These are phyloP conservation scores for Crotalaria pallida DNA, from an alignment of 306 rosid genomes.

Conservation along the genomic window DNA sequence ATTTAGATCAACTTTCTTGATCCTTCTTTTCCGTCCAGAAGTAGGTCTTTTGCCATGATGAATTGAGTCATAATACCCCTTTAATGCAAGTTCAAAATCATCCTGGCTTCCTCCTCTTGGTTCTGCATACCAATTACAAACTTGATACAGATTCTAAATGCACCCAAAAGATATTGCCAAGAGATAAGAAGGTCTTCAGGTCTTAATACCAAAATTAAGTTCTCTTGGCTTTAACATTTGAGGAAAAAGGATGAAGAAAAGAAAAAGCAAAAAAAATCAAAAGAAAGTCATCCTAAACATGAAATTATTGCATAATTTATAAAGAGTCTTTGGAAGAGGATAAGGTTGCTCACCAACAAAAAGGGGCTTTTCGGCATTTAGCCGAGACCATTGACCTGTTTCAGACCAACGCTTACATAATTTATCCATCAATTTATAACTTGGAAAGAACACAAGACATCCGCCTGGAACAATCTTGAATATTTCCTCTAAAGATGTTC, in stretches of 20 bases:
- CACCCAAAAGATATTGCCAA: slow-evolving; percentile 9
- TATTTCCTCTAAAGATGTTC: slow-evolving; percentile 85
- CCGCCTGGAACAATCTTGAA: slow-evolving; percentile 81
- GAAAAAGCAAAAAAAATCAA: not conserved
- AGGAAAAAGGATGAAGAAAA: slow-evolving; percentile 8
- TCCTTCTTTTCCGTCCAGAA: slow-evolving; percentile 51
- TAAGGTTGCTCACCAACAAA: slow-evolving; percentile 63
- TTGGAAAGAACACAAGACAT: slow-evolving; percentile 92
- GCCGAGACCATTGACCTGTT: slow-evolving; percentile 91
- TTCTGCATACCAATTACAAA: slow-evolving; percentile 48
- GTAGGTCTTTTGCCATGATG: slow-evolving; percentile 38
- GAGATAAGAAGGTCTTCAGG: slow-evolving; percentile 16
- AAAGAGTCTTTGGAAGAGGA: slow-evolving; percentile 6
- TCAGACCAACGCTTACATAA: slow-evolving; percentile 81
- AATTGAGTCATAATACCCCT: slow-evolving; percentile 71
- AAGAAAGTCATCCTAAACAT: slow-evolving; percentile 5
- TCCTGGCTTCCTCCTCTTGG: slow-evolving; percentile 87
- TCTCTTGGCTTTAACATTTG: slow-evolving; percentile 2
- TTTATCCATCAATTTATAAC: slow-evolving; percentile 90
- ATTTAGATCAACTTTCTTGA: slow-evolving; percentile 40
- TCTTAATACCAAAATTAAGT: slow-evolving; percentile 2
- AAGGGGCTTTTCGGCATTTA: slow-evolving; percentile 58
- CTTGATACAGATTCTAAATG: slow-evolving; percentile 12
- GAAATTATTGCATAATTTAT: not conserved
- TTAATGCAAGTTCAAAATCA: slow-evolving; percentile 74